Percentiles rank a stretch among this genome's conserved stretches.
Conservation (phyloP, 2,329 filamentous ascomycete species). For the Phialophora chinensis region DNA sequence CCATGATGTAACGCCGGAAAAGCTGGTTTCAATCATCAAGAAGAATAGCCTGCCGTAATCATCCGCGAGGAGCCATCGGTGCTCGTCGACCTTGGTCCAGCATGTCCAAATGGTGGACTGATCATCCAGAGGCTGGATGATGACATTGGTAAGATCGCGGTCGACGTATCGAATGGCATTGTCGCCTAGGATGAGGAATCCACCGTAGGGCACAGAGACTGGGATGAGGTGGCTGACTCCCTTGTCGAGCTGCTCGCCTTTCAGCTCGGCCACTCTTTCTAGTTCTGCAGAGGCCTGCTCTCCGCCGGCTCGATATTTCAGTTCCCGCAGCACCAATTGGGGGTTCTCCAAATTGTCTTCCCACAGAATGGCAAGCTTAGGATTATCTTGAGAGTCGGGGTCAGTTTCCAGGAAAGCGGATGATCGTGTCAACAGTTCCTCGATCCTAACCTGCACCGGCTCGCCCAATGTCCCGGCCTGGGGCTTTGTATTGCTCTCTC, state of each 20-base stretch:
- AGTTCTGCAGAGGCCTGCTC: constrained; percentile 58
- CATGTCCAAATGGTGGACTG: constrained; percentile 82
- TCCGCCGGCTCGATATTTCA: constrained; percentile 58
- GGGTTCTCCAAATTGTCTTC: constrained; percentile 66
- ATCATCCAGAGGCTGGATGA: constrained; percentile 70
- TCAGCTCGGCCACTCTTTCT: constrained; percentile 57
- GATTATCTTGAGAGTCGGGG: constrained; percentile 53
- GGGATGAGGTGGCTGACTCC: constrained; percentile 68
- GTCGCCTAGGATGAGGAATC: constrained; percentile 76
- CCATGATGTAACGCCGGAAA: constrained; percentile 72
- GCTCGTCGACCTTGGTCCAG: constrained; percentile 83
- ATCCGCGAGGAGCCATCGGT: constrained; percentile 85
- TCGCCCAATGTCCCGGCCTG: constrained; percentile 62
- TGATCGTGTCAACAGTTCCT: constrained; percentile 70
- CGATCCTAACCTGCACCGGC: constrained; percentile 66
- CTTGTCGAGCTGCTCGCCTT: constrained; percentile 60
- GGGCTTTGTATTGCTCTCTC: constrained; percentile 27
- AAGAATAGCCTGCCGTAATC: constrained; percentile 87
- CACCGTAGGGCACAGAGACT: constrained; percentile 66
- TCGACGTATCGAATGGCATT: constrained; percentile 86
- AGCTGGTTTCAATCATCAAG: constrained; percentile 73
- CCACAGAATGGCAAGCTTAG: constrained; percentile 69
- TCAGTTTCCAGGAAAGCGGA: constrained; percentile 68
- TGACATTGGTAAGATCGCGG: constrained; percentile 70
- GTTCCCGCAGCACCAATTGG: constrained; percentile 60